Base-by-base conservation (phyloP, 2,329 filamentous ascomycete genomes). In the Cladosporium sp. region DNA sequence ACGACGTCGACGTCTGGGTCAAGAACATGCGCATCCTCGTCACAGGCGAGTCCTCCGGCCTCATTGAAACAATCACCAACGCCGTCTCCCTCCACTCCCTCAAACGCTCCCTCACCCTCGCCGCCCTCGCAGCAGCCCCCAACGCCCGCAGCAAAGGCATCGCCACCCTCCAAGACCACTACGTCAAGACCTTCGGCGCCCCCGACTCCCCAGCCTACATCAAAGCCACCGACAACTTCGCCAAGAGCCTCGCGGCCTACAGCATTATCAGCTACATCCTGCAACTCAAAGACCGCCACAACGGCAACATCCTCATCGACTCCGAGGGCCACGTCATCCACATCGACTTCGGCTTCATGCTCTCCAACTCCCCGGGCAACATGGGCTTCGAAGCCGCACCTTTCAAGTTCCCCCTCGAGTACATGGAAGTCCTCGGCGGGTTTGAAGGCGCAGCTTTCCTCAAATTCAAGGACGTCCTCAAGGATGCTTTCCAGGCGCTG, bases 301-400 rank as follows among this genome's bases (percentile, higher is more conserved):
- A 95, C 74, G 91, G 91, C 63, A 95, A 95, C 73, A 90, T 95
- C 16, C 84, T 95, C 66, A 90, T 95, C 72, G 91, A 94, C 77
- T 92, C 91, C 72, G 89, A 92, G 76, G 91, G 91, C 11, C 91
- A 95, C 75, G 93, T 94, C 65, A 88, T 95, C 67, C 91, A 95
- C 75, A 95, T 95, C 67, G 91, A 95, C 77, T 95, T 95, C 77
- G 91, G 91, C 64, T 95, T 95, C 76, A 94, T 95, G 90, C 82
- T 95, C 36, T 93, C 90, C 56, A 95, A 95, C 77, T 93, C 91
- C 1, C 91, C 91, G 0, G 91, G 91, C 0, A 90, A 88, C 10
- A 91, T 95, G 74, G 91, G 91, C 2, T 95, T 95, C 72, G 91
- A 95, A 79, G 91, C 91, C 16, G 91, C 91, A 5, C 91, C 91